phyloP scores from a whole-genome alignment of 495 filamentous ascomycete genomes.

The Diplogelasinospora grovesii region DNA sequence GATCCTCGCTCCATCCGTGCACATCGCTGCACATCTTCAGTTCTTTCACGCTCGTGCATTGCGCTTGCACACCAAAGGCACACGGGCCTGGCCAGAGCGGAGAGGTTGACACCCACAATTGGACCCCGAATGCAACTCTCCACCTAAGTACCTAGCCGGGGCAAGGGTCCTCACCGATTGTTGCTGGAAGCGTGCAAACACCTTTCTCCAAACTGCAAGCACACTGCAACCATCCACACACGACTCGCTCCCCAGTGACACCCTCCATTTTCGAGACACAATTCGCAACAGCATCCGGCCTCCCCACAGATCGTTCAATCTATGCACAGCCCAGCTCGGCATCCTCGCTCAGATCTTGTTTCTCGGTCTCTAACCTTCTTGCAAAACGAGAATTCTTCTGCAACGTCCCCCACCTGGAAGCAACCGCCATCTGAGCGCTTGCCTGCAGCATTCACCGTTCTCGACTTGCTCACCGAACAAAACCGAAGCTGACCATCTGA shows the following conservation, averaged over 20 bases:
- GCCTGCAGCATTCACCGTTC: neutral
- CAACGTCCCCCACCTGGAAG: slow-evolving; percentile 3
- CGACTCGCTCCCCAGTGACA: slow-evolving; percentile 1
- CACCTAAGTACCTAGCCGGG: neutral
- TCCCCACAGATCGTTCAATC: slow-evolving; percentile 12
- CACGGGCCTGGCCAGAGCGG: slow-evolving; percentile 9
- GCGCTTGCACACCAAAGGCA: no score
- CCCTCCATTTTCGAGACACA: slow-evolving; percentile 39
- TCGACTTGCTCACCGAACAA: no score
- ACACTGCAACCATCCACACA: slow-evolving; percentile 2
- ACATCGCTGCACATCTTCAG: slow-evolving; percentile 18
- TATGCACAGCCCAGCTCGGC: slow-evolving; percentile 10
- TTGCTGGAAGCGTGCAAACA: neutral
- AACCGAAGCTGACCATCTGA: no score
- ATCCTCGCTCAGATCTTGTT: slow-evolving; percentile 16
- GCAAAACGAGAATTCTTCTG: slow-evolving; percentile 14
- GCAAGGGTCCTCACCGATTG: slow-evolving; percentile 8
- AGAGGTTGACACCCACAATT: neutral
- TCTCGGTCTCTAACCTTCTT: neutral
- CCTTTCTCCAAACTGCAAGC: slow-evolving; percentile 5
- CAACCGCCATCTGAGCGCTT: slow-evolving; percentile 13
- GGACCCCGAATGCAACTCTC: neutral
- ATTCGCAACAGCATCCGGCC: slow-evolving; percentile 33
- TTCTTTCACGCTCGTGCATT: slow-evolving; percentile 1
- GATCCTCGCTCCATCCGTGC: slow-evolving; percentile 20